Base-by-base conservation (phyloP, 2,329 filamentous ascomycete genomes). In the Nectriaceae sp. region DNA sequence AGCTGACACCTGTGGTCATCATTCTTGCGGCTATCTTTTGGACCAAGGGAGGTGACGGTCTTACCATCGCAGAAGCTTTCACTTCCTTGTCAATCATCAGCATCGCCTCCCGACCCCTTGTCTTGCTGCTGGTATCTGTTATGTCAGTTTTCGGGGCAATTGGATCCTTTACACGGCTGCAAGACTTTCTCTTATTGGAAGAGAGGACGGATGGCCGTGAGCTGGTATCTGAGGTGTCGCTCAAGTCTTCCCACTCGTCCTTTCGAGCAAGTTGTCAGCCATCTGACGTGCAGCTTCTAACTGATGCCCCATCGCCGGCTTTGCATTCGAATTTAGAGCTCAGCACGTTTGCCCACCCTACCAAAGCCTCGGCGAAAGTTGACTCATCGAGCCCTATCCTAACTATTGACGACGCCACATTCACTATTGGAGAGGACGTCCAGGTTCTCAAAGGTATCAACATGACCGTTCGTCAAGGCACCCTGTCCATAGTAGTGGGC, bases 401-500 rank as follows among this genome's bases (percentile, higher is more conserved):
- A 3, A 21, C 20, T 2, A 41, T 55, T 1, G n/a, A 52, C 0
- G 29, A 59, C 13, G 57, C 51, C 20, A 56, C 21, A 0, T 58
- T 66, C 24, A 20, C 52, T 1, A 20, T 54, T 0, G 47, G 53
- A 1, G 57, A 63, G 5, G 52, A 40, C 3, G 44, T 41, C 4
- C 11, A 44, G 1, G 40, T 69, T 1, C 50, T 71, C 2, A 50
- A 51, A 1, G 44, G 62, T 2, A 56, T 71, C 10, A 55, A 53
- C n/a, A 16, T 69, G 5, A 19, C 13, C 0, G 24, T 70, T 2
- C 20, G 33, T 0, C 22, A 42, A 0, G 50, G 60, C 4, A 61
- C 53, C 0, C 42, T 72, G 0, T 73, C 64, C 11, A 66, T 74
- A 50, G 36, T 76, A 2, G 57, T 74, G 1, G 74, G 74, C 0